A percentile compares a stretch with the other conserved stretches of the same genome.
Evolutionary conservation across 257 asterid species (phyloP).

Genomic region (Solanum piurae): DNA sequence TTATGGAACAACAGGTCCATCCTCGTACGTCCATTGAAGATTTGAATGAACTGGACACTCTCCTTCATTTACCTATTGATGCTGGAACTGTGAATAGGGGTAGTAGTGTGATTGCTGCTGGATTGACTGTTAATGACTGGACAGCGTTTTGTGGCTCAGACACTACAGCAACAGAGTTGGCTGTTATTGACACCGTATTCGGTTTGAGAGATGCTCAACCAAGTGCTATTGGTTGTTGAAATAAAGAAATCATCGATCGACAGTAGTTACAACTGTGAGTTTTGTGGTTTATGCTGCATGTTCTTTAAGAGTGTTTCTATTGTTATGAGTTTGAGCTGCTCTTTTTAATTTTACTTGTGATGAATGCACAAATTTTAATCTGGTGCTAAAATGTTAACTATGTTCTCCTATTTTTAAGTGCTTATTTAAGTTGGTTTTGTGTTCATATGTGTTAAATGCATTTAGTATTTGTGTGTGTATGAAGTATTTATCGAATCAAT

Average conservation of each 20-base stretch:
- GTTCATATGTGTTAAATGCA: background rate
- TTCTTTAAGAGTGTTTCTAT: background rate
- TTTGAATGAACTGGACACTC: constrained; percentile 1
- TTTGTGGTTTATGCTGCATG: background rate
- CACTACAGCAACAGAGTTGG: constrained; percentile 85
- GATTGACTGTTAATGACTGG: constrained; percentile 74
- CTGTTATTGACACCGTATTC: constrained; percentile 66
- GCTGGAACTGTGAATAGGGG: constrained; percentile 89
- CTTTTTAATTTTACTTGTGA: background rate
- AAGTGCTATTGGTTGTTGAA: constrained; percentile 54
- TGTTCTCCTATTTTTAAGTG: background rate
- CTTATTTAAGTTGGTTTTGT: background rate
- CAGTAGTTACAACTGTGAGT: constrained; percentile 34
- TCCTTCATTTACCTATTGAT: constrained; percentile 70
- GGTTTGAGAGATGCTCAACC: constrained; percentile 81
- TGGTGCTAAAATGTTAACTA: background rate
- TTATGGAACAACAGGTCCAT: background rate
- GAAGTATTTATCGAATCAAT: background rate
- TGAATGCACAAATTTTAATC: background rate
- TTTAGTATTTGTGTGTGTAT: background rate
- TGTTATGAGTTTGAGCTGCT: background rate
- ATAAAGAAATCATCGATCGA: constrained; percentile 73
- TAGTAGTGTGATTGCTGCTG: constrained; percentile 69
- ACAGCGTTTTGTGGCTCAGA: constrained; percentile 83
- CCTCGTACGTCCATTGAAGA: background rate